Conservation (phyloP, 1,284 basidiomycete genomes). For the Trametes sp. region DNA sequence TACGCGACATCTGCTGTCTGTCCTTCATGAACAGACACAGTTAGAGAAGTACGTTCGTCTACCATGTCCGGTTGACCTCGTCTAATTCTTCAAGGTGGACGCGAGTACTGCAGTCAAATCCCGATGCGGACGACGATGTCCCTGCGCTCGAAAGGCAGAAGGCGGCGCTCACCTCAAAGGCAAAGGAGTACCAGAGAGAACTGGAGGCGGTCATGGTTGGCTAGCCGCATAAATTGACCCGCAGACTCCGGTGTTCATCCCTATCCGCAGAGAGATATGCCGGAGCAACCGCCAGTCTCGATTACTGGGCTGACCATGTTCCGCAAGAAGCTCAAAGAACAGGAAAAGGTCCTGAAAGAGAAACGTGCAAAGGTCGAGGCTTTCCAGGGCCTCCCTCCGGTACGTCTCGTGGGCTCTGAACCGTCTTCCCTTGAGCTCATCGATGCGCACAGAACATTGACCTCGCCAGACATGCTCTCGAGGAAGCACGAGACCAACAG, state of each 20-base stretch:
- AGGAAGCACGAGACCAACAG: constrained; percentile 50
- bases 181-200: constrained; percentile 53
- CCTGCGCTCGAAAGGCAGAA: constrained; percentile 47
- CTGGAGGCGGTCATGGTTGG: constrained; percentile 46
- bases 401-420: constrained; percentile 34
- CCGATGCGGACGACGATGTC: constrained; percentile 38
- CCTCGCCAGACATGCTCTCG: constrained; percentile 52
- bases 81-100: constrained; percentile 46
- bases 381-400: constrained; percentile 58
- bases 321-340: constrained; percentile 46
- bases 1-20: constrained; percentile 41
- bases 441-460: constrained; percentile 51
- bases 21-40: constrained; percentile 45
- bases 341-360: constrained; percentile 48
- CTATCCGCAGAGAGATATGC: constrained; percentile 40
- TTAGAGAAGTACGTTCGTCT: constrained; percentile 46
- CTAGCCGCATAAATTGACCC: background rate
- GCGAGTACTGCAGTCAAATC: constrained; percentile 37
- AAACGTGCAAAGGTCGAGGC: constrained; percentile 53
- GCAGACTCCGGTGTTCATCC: no score
- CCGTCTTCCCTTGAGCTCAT: background rate
- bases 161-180: constrained; percentile 49
- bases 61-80: background rate
- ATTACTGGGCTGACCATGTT: constrained; percentile 47
- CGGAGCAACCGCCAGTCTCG: constrained; percentile 43